Base-by-base conservation (phyloP, 2,329 filamentous ascomycete genomes). In the Talaromyces sp. region DNA sequence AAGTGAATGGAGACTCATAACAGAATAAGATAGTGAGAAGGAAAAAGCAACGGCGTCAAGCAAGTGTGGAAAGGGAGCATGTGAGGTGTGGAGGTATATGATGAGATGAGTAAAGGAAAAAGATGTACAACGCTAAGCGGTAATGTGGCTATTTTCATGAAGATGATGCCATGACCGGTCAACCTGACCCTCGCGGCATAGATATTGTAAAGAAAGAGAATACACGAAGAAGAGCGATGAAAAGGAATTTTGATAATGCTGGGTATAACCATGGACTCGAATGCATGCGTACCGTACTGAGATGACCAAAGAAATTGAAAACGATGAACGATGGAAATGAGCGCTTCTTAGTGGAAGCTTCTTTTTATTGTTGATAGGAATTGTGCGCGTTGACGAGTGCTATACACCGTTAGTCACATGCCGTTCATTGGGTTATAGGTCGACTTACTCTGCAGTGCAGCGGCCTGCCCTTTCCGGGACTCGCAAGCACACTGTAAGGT, bases 401-500 rank as follows among this genome's bases (percentile, higher is more conserved):
- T 81, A 66, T 41, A 7, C 3, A 4, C 22, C 45, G 41, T 67
- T 37, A 67, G 61, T 49, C 7, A 62, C 70, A 63, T 22, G 33
- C 13, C 9, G 27, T 4, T 11, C 6, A 17, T 25, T 10, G 63
- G 13, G 8, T 25, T 19, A 43, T 49, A 27, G 17, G 56, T 22
- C n/a, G 52, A 59, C 81, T 79, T 77, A 85, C 83, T 78, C 67
- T 79, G 79, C 60, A 87, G 74, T 60, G 84, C 79, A 69, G 82
- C 79, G 41, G 77, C 75, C 72, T 87, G 85, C 54, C 83, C 82
- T 69, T 82, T 79, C 65, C 79, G 78, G 64, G 85, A 86, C 72
- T 87, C 84, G 70, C 85, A 87, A 47, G 87, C 87, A 72, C 85
- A 86, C 73, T 90, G 87, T 61, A 90, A 77, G 9, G 85, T 86